Base-by-base conservation (phyloP, 305 asterid genomes). In the Fraxinus sp. region DNA sequence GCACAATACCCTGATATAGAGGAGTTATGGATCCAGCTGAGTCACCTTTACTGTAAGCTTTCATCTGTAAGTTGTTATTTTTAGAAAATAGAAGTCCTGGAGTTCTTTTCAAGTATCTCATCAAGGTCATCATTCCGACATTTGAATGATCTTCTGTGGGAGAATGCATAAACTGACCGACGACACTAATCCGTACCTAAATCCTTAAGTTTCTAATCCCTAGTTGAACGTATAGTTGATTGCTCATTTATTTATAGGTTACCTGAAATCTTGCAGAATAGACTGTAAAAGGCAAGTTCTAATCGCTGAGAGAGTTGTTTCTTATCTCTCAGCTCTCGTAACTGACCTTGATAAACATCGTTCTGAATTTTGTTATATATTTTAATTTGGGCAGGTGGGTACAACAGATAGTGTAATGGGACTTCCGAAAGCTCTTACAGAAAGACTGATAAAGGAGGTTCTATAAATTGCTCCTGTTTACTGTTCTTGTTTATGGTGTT, bases 381-480 rank as follows among this genome's bases (percentile, higher is more conserved):
- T 64, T 83, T 83, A 49, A 0, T 64, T 81, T 75, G 26, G 79
- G 76, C 90, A 93, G 98, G 91, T 92, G 49, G 98, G 98, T 68
- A 90, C 91, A 77, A 91, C 95, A 14, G 99, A 96, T 86, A 93
- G 98, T 52, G 98, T 96, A 84, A 96, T 96, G 99, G 99, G 98
- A 86, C 98, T 96, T 14, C 97, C 99, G 2, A 91, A 87, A 85
- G 92, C 85, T 81, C 94, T 96, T 59, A 91, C 97, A 0, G 88
- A 86, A 77, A 89, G 88, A 86, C 90, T 96, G 76, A 86, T 96
- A 75, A 88, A 92, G 83, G 98, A 93, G 87, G 97, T 89, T 86
- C 86, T 93, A 77, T 87, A 88, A 85, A 83, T 85, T 39, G 11
- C 52, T 74, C 35, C 66, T 77, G 43, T 14, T 30, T 32, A 32